Base-by-base conservation (phyloP, 176 grass and related monocot species). In the Hordeum marinum region DNA sequence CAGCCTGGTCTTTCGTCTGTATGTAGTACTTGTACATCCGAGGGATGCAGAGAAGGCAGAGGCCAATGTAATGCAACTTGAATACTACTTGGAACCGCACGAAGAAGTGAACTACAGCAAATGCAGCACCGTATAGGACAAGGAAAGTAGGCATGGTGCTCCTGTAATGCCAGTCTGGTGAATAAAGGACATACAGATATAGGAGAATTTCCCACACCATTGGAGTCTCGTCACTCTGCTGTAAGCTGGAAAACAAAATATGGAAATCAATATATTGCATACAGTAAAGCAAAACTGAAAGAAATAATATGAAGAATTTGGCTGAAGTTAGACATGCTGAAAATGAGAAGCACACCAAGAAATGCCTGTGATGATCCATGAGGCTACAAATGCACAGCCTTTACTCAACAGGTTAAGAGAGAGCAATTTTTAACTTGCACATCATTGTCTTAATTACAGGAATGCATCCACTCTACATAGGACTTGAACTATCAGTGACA, bases 1-100 rank as follows among this genome's bases (percentile, higher is more conserved):
- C 91, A 39, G 89, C 73, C 62, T 66, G 4, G 17, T 96, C 94
- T 87, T 87, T 96, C 1, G 91, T 93, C 78, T 93, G 94, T 63
- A 96, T 96, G 84, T 96, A 96, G 82, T 96, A 96, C 82, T 96
- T 96, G 90, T 96, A 96, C 94, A 96, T 96, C 64, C 94, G 91
- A 23, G 94, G 94, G 29, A 96, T 84, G 73, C 94, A 96, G 39
- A 96, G 91, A 48, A 96, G 82, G 78, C 91, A 96, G 52, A 96
- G 94, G 11, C 83, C 88, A 26, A 93, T 37, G 73, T 96, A 96
- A 63, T 96, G 94, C 68, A 93, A 21, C 68, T 93, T 93, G 94
- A 96, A 96, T 86, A 88, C 91, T 36, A 96, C 41, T 76, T 83
- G 81, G 64, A 96, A 91, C 14, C 89, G 89, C 27, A 87, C 52